A percentile compares a stretch with the other conserved stretches of the same genome.
Conservation (phyloP, 192 early-diverging fungal species). For the Pilaira anomala region DNA sequence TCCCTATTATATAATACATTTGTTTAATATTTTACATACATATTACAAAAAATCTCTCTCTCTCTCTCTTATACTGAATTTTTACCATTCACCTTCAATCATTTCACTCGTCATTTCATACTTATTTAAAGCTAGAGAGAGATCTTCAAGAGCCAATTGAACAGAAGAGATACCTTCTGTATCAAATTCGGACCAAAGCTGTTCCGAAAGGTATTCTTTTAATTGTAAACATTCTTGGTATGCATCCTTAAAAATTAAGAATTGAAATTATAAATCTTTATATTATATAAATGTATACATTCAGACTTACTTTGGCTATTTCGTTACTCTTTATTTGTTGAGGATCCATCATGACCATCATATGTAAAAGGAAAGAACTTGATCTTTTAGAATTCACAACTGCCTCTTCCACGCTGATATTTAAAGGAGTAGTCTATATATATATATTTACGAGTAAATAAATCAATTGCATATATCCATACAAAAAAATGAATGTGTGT, state of each 20-base stretch:
- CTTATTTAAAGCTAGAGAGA: constrained; percentile 2
- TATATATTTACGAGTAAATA: background rate
- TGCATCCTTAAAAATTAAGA: constrained; percentile 1
- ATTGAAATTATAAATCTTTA: background rate
- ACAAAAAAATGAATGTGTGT: background rate
- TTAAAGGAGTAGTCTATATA: constrained; percentile 5
- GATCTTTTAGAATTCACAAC: background rate
- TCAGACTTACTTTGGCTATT: background rate
- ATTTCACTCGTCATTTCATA: constrained; percentile 18
- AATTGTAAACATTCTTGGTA: constrained; percentile 15
- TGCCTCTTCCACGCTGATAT: constrained; percentile 1
- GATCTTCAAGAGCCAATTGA: constrained; percentile 1
- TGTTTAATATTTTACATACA: background rate
- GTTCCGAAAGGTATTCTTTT: constrained; percentile 20
- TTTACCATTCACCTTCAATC: constrained; percentile 2
- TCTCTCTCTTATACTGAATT: too few relatives aligned
- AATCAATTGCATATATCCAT: too few relatives aligned
- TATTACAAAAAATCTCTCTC: background rate
- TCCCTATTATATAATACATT: background rate
- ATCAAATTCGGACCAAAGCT: constrained; percentile 16
- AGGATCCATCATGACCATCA: constrained; percentile 12
- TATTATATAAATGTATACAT: too few relatives aligned
- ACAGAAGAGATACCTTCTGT: constrained; percentile 11
- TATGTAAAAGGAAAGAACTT: constrained; percentile 11
- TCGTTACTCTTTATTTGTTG: constrained; percentile 13